Evolutionary conservation across 2,329 filamentous ascomycete genomes (phyloP).

Genomic region (Zymoseptoria ardabiliae): DNA sequence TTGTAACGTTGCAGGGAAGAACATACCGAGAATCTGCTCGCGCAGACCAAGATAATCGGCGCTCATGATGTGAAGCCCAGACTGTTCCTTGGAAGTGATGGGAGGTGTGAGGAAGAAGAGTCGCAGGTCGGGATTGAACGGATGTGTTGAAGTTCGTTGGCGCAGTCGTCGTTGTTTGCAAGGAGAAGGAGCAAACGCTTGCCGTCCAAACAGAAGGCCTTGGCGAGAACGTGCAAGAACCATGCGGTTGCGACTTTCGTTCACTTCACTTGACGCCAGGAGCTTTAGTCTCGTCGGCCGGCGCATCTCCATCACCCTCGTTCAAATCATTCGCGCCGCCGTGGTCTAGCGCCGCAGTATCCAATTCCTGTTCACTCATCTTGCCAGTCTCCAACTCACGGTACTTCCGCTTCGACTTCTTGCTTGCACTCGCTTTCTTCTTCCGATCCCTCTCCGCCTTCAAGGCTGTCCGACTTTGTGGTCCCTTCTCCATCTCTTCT

Average conservation of each 20-base stretch:
- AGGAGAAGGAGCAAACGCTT: not conserved
- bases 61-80: not conserved
- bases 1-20: not conserved
- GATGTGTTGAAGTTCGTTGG: not conserved
- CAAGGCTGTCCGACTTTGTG: slow-evolving; percentile 57
- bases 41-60: slow-evolving; percentile 12
- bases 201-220: not conserved
- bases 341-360: not conserved
- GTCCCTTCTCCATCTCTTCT: slow-evolving; percentile 69
- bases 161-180: not conserved
- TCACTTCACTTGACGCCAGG: not conserved
- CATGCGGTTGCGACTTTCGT: not conserved
- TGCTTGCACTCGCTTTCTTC: slow-evolving; percentile 66
- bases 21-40: slow-evolving; percentile 15
- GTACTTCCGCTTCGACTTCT: slow-evolving; percentile 81
- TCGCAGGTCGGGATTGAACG: not conserved
- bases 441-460: slow-evolving; percentile 57
- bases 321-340: not conserved
- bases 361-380: slow-evolving; percentile 14
- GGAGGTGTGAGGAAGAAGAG: not conserved
- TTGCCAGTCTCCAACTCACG: slow-evolving; percentile 51
- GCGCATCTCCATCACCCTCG: not conserved
- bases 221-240: not conserved
- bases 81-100: not conserved
- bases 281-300: not conserved